Evolutionary conservation across 1,139 yeast genomes (phyloP), one percentile per base, ranked within the genome.

Genomic region (Yamadazyma songkhlaensis): DNA sequence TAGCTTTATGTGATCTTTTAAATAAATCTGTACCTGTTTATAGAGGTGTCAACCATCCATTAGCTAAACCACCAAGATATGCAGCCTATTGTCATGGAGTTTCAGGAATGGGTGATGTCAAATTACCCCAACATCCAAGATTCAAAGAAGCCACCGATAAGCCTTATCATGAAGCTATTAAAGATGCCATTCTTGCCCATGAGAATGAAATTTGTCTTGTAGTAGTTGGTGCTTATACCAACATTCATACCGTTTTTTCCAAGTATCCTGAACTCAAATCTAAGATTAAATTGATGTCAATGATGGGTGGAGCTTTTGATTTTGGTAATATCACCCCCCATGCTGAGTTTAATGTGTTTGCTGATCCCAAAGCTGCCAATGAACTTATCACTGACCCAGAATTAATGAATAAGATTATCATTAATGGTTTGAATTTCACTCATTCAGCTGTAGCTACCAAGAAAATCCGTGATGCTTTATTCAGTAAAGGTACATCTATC

Each of bases 291-390:
- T 71, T 60, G 39, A 54, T 86, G 11, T 69, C 87, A 6, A 68
- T 83, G 11, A 86, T 86, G 95, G 95, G 95, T 5, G 94, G 92
- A 2, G 84, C 82, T 0, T 62, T 84, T 40, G 64, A 68, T 4
- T 53, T 64, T 20, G 69, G 72, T 38, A 71, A 71, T 45, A 49
- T 62, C 21, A 74, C 84, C 3, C 65, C 66, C 9, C 69, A 66
- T 36, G 82, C 95, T n/a, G 96, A 88, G 54, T 88, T 86, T 65
- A 88, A 88, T 57, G 69, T 84, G 33, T 74, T 75, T 64, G 71
- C 79, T 35, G 96, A 88, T 53, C 90, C 96, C 0, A 72, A 72
- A 37, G 95, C 96, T 3, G 86, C 95, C 0, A 60, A 73, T 28
- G 54, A 60, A 9, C 70, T 85, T 2, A 64, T 87, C 5, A 52